phyloP scores from a whole-genome alignment of 169 alveolate genomes.

The Eimeria sp. region DNA sequence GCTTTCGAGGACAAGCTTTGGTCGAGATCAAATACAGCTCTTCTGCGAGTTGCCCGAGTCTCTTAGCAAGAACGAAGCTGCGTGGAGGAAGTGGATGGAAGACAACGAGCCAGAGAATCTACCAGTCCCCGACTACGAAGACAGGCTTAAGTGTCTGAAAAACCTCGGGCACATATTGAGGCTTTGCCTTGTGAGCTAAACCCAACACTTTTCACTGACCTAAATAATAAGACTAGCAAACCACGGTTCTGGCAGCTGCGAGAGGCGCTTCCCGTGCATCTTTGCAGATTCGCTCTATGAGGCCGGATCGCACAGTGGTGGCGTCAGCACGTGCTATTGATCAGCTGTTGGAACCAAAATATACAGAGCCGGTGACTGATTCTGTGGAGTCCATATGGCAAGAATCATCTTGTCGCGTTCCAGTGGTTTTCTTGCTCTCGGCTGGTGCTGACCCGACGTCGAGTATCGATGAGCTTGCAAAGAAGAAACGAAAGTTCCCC shows the following conservation, averaged over 20 bases:
- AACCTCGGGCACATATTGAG: slow-evolving; percentile 95
- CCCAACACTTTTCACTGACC: not conserved
- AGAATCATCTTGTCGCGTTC: slow-evolving; percentile 93
- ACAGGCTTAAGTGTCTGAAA: slow-evolving; percentile 92
- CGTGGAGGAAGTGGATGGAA: slow-evolving; percentile 95
- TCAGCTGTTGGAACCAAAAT: slow-evolving; percentile 92
- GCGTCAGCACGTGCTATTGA: slow-evolving; percentile 95
- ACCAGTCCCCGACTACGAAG: slow-evolving; percentile 96
- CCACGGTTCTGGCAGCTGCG: not conserved
- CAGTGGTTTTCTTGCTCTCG: slow-evolving; percentile 95
- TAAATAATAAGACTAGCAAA: not conserved
- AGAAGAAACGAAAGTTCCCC: slow-evolving; percentile 95
- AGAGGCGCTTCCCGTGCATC: not conserved
- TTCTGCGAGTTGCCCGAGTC: slow-evolving; percentile 94
- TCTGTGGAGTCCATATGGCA: slow-evolving; percentile 93
- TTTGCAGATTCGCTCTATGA: slow-evolving; percentile 92
- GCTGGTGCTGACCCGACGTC: slow-evolving; percentile 98
- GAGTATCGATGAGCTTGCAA: slow-evolving; percentile 97
- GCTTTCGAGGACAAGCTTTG: slow-evolving; percentile 95
- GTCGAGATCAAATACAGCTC: slow-evolving; percentile 94
- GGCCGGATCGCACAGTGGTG: slow-evolving; percentile 97
- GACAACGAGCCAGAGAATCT: slow-evolving; percentile 96
- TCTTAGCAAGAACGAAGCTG: slow-evolving; percentile 92
- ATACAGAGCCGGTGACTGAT: slow-evolving; percentile 96
- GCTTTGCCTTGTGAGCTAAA: slow-evolving; percentile 88